Base-by-base conservation (phyloP, 768 basidiomycete genomes). In the Tephrocybe sp. region DNA sequence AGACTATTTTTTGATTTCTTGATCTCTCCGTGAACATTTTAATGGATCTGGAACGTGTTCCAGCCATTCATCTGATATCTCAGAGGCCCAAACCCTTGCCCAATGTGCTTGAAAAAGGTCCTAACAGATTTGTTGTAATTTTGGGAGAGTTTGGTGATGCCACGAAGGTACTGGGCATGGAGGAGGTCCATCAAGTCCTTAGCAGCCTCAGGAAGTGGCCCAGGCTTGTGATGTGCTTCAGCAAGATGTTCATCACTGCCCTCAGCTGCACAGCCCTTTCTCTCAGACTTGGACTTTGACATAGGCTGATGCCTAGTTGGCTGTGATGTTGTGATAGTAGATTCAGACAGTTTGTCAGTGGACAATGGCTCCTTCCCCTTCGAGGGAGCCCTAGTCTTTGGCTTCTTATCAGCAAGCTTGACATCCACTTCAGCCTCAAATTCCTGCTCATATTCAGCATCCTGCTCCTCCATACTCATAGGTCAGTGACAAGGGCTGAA, bases 161-260 rank as follows among this genome's bases (percentile, higher is more conserved):
- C 18, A 11, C 22, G 45, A 15, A 35, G 21, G 34, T 36, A 47
- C 24, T 47, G 21, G 9, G 34, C 22, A 21, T 47, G 34, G 45
- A 27, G 15, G 25, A 24, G n/a, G 22, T 35, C 19, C 5, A 31
- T 27, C 1, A 35, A 32, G n/a, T 36, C 45, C 36, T 37, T 47
- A 16, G 45, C 44, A n/a, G n/a, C 45, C 2, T 47, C 45, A 19
- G 45, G 45, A 16, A 47, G 22, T 26, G 45, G 45, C 5, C 45
- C 45, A 26, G 45, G 45, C 28, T 47, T 47, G 34, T 16, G 27
- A 9, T 12, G 19, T 4, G 9, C 25, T 11, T 45, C 31, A 3
- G 22, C 22, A 18, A 6, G 11, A 11, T 9, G 27, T n/a, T 45
- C 44, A 12, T 45, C 18, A 12, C 12, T 22, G 12, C 13, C 32